These are phyloP conservation scores for Barbarea vulgaris DNA, from an alignment of 345 rosid genomes.

Conservation along the genomic window DNA sequence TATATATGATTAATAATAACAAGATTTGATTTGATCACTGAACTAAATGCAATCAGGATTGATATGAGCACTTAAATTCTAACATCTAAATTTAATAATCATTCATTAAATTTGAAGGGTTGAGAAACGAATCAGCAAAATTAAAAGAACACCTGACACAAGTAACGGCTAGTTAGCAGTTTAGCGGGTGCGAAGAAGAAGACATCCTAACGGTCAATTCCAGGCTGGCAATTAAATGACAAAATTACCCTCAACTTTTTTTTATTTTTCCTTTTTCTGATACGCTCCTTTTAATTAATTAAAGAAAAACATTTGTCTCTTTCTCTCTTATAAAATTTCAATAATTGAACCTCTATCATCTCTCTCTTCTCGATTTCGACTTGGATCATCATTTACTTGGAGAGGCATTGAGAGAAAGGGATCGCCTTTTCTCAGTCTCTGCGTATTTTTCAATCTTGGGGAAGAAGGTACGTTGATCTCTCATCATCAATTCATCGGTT, in stretches of 20 bases:
- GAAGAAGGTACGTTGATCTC: conserved; percentile 20
- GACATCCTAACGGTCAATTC: conserved; percentile 40
- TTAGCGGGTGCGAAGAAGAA: conserved; percentile 33
- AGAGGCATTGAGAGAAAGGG: conserved; percentile 25
- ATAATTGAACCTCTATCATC: conserved; percentile 26
- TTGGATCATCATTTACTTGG: conserved; percentile 27
- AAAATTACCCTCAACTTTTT: neutral
- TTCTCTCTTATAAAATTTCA: conserved; percentile 25
- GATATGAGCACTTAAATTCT: neutral
- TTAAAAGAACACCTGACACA: conserved; percentile 35
- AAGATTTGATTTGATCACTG: neutral
- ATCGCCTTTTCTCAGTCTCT: conserved; percentile 31
- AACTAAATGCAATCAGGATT: neutral
- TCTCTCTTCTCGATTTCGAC: conserved; percentile 8
- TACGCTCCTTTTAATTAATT: conserved; percentile 29
- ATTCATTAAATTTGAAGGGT: neutral
- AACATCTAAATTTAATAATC: neutral
- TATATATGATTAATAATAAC: neutral
- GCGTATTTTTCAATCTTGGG: neutral
- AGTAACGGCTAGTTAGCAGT: conserved; percentile 40
- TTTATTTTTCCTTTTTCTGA: neutral
- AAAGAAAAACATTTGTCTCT: conserved; percentile 18
- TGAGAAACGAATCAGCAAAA: conserved; percentile 8
- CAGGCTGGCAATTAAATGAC: conserved; percentile 31
- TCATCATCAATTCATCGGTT: neutral